Conservation (phyloP, 1,139 yeast genomes). For the Pichia sp. region DNA sequence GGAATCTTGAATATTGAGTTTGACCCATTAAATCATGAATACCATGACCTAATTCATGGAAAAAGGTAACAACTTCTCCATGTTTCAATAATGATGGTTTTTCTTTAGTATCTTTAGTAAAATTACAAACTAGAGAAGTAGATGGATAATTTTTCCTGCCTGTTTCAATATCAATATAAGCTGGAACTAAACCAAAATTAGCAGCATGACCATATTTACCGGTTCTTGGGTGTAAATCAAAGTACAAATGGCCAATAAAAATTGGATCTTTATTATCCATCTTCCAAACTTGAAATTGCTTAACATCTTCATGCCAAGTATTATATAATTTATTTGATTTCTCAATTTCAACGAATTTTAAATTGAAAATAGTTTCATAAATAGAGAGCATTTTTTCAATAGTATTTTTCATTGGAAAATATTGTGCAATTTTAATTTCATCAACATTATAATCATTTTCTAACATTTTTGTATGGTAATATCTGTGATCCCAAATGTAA, state of each 20-base stretch:
- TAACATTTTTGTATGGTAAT: conserved; percentile 56
- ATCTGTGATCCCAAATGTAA: conserved; percentile 71
- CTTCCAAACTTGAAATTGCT: conserved; percentile 69
- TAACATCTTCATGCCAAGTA: conserved; percentile 77
- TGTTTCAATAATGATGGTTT: conserved; percentile 77
- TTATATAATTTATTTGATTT: conserved; percentile 30
- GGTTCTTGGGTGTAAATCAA: conserved; percentile 79
- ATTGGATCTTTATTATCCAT: conserved; percentile 44
- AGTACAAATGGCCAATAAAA: conserved; percentile 72
- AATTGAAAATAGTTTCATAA: conserved; percentile 61
- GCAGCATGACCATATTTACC: conserved; percentile 90
- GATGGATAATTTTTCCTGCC: conserved; percentile 56
- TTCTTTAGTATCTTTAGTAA: conserved; percentile 64
- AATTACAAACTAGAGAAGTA: conserved; percentile 78
- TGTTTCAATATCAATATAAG: conserved; percentile 42
- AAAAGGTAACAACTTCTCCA: conserved; percentile 73
- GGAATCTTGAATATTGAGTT: conserved; percentile 60
- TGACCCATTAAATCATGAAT: conserved; percentile 70
- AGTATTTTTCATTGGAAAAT: conserved; percentile 68
- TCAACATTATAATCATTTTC: conserved; percentile 69
- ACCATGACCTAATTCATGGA: conserved; percentile 90
- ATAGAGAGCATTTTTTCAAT: conserved; percentile 61
- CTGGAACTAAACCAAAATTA: conserved; percentile 64
- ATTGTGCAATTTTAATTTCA: conserved; percentile 64
- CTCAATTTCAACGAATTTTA: conserved; percentile 52